Evolutionary conservation across 495 filamentous ascomycete genomes (phyloP), one percentile per base, ranked within the genome.

Genomic region (Ascobolus immersus): DNA sequence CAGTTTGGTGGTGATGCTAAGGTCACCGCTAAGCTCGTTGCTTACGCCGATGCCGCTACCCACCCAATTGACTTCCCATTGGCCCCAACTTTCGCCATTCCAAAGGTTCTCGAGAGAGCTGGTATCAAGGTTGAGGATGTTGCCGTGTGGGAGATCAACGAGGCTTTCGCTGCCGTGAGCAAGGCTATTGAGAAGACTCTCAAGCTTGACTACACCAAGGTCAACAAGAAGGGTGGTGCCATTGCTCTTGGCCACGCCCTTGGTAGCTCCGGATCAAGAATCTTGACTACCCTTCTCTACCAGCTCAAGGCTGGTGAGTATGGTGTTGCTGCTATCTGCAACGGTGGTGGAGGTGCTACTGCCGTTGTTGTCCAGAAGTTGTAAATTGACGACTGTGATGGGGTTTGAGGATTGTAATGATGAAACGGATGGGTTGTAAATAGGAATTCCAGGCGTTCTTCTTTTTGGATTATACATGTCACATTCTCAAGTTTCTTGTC

Each of bases 91-190:
- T 76, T 86, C 49, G 86, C 82, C 0, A 82, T 96, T 1, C 79
- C 82, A 2, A 69, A 89, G 44, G 81, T 78, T n/a, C 56, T 96
- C 28, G 65, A 74, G 48, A 66, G 79, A 34, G 86, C 86, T 2
- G 81, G 84, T 5, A 78, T 96, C 39, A 73, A 65, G 30, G 73
- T 77, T 55, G 71, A 86, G 17, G 73, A 96, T 43, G 76, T 96
- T 14, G 70, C 81, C 2, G 55, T 91, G 2, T 93, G 84, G 82
- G 86, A 96, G 52, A 86, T 96, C 55, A 96, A 96, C 52, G 86
- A 96, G 51, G 86, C 86, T 0, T 96, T 96, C 51, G 84, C 84
- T 10, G 84, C 77, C 0, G 84, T 93, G 10, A 90, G 92, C 53
- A 81, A 82, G 52, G 84, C 84, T 6, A 93, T 92, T 43, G 74